A percentile compares a stretch with the other conserved stretches of the same genome.
Conservation (phyloP, 2,329 filamentous ascomycete species). For the Talaromyces sp. region DNA sequence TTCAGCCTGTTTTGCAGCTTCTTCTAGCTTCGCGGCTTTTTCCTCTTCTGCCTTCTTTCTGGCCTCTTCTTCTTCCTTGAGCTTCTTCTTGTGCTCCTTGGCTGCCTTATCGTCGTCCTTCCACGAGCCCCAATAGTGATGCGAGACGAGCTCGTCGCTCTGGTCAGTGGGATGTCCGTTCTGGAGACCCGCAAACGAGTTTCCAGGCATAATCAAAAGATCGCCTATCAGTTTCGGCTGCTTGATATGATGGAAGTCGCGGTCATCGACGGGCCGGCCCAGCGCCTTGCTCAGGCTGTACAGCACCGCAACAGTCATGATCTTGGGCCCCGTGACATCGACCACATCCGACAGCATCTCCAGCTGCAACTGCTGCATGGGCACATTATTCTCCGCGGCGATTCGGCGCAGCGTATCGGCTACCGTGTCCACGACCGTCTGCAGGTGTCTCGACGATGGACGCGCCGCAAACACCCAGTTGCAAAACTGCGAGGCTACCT, state of each 20-base stretch:
- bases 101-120: background rate
- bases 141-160: slow-evolving; percentile 8
- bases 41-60: background rate
- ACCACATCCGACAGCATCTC: slow-evolving; percentile 24
- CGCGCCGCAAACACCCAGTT: slow-evolving; percentile 19
- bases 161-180: slow-evolving; percentile 16
- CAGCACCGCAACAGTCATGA: slow-evolving; percentile 20
- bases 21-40: background rate
- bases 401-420: slow-evolving; percentile 15
- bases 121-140: slow-evolving; percentile 13
- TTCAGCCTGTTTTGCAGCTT: background rate
- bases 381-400: slow-evolving; percentile 13
- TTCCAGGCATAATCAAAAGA: slow-evolving; percentile 21
- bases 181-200: slow-evolving; percentile 20
- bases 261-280: slow-evolving; percentile 15
- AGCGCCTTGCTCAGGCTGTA: slow-evolving; percentile 16
- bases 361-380: slow-evolving; percentile 14
- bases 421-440: slow-evolving; percentile 16
- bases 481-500: slow-evolving; percentile 17
- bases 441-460: slow-evolving; percentile 16
- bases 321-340: slow-evolving; percentile 22
- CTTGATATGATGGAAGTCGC: slow-evolving; percentile 18
- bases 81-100: background rate
- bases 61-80: background rate
- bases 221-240: slow-evolving; percentile 19